Percentiles rank a stretch among this genome's conserved stretches.
These are phyloP conservation scores for Venturia effusa DNA, from an alignment of 2,329 filamentous ascomycete species.

Conservation along the genomic window DNA sequence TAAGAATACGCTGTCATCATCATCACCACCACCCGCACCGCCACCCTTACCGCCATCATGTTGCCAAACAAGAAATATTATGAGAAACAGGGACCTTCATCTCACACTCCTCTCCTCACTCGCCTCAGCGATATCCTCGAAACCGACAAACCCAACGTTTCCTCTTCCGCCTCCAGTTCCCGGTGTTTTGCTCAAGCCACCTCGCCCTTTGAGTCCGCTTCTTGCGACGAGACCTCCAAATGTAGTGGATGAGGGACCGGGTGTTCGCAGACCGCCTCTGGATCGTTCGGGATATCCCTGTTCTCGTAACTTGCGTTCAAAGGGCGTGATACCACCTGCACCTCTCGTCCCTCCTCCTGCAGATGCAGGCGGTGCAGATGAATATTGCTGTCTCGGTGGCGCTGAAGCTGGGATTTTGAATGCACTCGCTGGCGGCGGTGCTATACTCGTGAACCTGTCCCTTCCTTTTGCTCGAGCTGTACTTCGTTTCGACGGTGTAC, in stretches of 20 bases:
- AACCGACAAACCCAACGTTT: neutral
- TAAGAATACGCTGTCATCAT: too few relatives aligned
- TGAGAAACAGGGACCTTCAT: neutral
- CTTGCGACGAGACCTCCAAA: neutral
- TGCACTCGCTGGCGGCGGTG: slow-evolving; percentile 15
- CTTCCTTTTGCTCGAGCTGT: slow-evolving; percentile 24
- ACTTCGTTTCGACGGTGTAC: slow-evolving; percentile 34
- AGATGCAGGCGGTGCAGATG: neutral
- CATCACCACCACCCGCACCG: too few relatives aligned
- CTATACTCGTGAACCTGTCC: slow-evolving; percentile 11
- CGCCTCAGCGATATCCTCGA: slow-evolving; percentile 8
- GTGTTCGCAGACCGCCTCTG: neutral
- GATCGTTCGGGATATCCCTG: slow-evolving; percentile 17
- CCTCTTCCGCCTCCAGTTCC: neutral
- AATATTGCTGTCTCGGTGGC: neutral
- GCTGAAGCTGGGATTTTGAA: neutral
- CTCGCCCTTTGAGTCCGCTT: neutral
- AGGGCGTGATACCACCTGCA: slow-evolving; percentile 19
- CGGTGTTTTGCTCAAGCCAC: neutral
- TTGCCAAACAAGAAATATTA: neutral
- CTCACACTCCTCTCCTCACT: neutral
- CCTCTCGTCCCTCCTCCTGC: slow-evolving; percentile 1
- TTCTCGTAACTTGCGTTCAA: slow-evolving; percentile 22
- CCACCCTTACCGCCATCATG: too few relatives aligned
- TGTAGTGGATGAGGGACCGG: neutral